Percentiles rank a stretch among this genome's conserved stretches.
phyloP scores from a whole-genome alignment of 2,329 filamentous ascomycete species.

The Drechslera avenae region DNA sequence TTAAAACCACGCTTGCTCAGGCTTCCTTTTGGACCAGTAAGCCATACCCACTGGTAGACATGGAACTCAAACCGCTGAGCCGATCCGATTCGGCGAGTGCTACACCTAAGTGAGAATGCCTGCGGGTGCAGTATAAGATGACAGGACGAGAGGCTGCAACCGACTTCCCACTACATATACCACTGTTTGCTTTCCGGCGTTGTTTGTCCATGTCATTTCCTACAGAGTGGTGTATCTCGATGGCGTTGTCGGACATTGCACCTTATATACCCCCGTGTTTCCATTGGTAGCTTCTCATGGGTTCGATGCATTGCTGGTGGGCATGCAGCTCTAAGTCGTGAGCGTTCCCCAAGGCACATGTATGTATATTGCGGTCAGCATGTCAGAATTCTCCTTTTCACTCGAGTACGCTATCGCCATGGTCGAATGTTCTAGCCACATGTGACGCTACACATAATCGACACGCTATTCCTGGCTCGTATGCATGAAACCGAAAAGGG shows the following conservation, averaged over 20 bases:
- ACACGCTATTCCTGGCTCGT: not conserved
- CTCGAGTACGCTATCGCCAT: too few species aligned
- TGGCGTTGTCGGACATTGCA: not conserved
- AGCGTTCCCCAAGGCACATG: too few species aligned
- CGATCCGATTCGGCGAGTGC: not conserved
- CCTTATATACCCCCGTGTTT: conserved; percentile 2
- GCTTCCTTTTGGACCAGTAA: conserved; percentile 1
- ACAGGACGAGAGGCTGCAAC: not conserved
- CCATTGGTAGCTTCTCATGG: not conserved
- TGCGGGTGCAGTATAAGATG: too few species aligned
- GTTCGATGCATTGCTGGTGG: not conserved
- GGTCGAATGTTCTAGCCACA: too few species aligned
- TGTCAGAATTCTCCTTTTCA: too few species aligned
- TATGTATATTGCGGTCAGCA: not conserved
- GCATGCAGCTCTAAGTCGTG: not conserved
- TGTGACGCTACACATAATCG: too few species aligned
- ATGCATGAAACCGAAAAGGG: conserved; percentile 1
- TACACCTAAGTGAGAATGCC: too few species aligned
- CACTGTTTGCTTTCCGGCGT: not conserved
- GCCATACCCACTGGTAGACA: not conserved
- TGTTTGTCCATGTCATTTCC: not conserved
- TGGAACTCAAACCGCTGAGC: conserved; percentile 9
- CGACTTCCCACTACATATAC: not conserved
- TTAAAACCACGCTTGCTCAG: conserved; percentile 11
- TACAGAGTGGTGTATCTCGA: not conserved